Evolutionary conservation across 2,329 filamentous ascomycete genomes (phyloP), one percentile per base, ranked within the genome.

Genomic region (Thielaviopsis populi): DNA sequence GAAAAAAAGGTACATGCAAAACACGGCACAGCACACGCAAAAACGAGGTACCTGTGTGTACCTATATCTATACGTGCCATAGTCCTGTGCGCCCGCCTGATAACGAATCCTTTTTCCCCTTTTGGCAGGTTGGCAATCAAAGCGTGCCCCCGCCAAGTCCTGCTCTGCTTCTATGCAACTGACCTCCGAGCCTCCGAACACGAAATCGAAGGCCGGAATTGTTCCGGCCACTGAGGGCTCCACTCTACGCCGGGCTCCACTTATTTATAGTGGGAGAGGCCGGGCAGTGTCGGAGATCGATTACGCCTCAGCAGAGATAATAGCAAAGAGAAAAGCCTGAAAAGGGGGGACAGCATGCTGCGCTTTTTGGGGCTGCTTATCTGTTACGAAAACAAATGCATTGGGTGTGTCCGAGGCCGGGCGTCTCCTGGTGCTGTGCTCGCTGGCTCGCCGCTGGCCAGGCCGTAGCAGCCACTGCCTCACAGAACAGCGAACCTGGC

Each of bases 171-270:
- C 24, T n/a, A n/a, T n/a, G n/a, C 17, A 6, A 22, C 17, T 56
- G 24, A 13, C 53, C 53, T 56, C 60, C 60, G 60, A 62, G n/a
- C 33, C 15, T 30, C 60, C 60, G 42, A 48, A 50, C 10, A 24
- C 17, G 4, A 59, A 27, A 22, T 37, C 17, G 27, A 37, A 56
- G 63, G 63, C 63, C 63, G 63, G 63, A 65, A 65, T 17, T 0
- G 5, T 65, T 65, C 63, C 63, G 63, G 63, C 63, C 63, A 65
- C 59, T 40, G 46, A 10, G 4, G 53, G 53, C 59, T 30, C 63
- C 63, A 65, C 59, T 30, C 27, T 27, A 19, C 53, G 53, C 24
- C 53, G 53, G 27, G 30, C 27, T 15, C 53, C 53, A 56, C 53
- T 56, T 56, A n/a, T 56, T 56, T 56, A 17, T 13, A 13, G 53